These are phyloP conservation scores for Heliamphora pulchella DNA, from an alignment of 179 eudicot species.

Conservation along the genomic window DNA sequence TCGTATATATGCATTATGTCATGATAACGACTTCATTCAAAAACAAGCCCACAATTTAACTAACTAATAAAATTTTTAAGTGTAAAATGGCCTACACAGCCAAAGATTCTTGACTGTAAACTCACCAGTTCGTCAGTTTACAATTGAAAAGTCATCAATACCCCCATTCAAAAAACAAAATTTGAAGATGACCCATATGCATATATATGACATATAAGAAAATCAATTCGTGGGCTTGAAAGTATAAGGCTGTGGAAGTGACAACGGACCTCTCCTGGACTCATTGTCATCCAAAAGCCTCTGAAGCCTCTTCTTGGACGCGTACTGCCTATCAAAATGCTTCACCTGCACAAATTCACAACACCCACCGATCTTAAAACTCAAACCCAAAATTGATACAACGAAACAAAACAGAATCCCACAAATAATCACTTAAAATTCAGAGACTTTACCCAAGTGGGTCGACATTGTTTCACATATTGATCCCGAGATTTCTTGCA, in stretches of 20 bases:
- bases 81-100: not conserved
- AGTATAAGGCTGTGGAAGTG: conserved; percentile 47
- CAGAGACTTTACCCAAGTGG: conserved; percentile 55
- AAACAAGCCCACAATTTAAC: not conserved
- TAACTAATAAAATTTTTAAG: not conserved
- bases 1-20: too few species aligned
- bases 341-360: conserved; percentile 45
- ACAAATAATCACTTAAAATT: not conserved
- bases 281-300: conserved; percentile 76
- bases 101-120: not conserved
- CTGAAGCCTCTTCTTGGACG: conserved; percentile 63
- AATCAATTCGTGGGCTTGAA: conserved; percentile 24
- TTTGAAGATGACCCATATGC: not conserved
- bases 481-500: conserved; percentile 61
- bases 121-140: not conserved
- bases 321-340: conserved; percentile 80
- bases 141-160: not conserved
- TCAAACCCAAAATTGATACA: not conserved
- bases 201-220: not conserved
- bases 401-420: not conserved
- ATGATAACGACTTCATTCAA: not conserved
- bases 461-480: conserved; percentile 56
- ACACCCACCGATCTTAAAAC: not conserved
- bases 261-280: conserved; percentile 71
- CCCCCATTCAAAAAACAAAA: not conserved